Base-by-base conservation (phyloP, 2,329 filamentous ascomycete genomes). In the Diaporthe vexans region DNA sequence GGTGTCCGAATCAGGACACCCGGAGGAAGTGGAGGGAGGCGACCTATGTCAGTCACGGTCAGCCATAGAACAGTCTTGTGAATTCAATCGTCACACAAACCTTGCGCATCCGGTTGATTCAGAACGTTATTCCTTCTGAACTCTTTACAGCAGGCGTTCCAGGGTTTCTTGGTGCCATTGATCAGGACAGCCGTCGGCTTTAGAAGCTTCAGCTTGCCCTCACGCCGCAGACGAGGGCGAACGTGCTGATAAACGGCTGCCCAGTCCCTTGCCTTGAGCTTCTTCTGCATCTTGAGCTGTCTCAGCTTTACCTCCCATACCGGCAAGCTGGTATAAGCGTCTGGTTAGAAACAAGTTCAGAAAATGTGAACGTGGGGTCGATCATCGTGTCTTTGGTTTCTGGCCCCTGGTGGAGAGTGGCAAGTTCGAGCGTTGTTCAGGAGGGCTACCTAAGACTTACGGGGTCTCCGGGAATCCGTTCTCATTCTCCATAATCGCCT, bases 251-350 rank as follows among this genome's bases (percentile, higher is more conserved):
- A 71, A 33, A 71, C 35, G 5, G 40, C 3, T 0, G 56, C 26
- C 69, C 69, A 71, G 9, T 71, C 69, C 13, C 19, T 13, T 1
- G 17, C 29, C 21, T 52, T 71, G 17, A 71, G 2, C 29, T 61
- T 61, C 43, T 71, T 71, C 4, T 29, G 56, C 56, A 71, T 48
- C 1, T 33, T n/a, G 29, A 71, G 69, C 2, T 37, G n/a, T 24
- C 69, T 61, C 33, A 71, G 10, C 17, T 61, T 71, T 0, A 29
- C 15, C 7, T 71, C 69, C 69, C 69, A 71, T 2, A 26, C n/a
- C 0, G 29, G 40, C 9, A 52, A 1, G 7, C 56, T 71, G 43
- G 19, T 1, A 37, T 5, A 2, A 11, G 1, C 1, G 2, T 3
- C 1, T 17, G 17, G 4, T 71, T 4, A 61, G 69, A 37, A 15